Conservation (phyloP, 306 rosid species). For the Cicer chorassanicum region DNA sequence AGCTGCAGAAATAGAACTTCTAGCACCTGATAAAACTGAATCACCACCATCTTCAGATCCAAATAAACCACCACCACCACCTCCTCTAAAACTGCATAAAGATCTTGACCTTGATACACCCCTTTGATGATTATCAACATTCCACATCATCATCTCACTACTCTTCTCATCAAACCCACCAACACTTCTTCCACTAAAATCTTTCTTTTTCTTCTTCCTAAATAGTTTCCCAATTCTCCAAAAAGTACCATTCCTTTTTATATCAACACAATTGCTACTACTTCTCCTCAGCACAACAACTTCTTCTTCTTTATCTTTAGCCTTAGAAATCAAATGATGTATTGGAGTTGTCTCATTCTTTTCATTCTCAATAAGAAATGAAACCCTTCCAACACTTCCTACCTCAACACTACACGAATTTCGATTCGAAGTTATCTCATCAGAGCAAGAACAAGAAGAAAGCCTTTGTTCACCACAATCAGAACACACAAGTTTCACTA, state of each 20-base stretch:
- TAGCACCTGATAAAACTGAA: conserved; percentile 70
- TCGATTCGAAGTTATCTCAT: conserved; percentile 79
- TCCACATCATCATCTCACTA: conserved; percentile 57
- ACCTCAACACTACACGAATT: conserved; percentile 87
- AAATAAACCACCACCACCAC: conserved; percentile 47
- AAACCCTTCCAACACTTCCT: conserved; percentile 91
- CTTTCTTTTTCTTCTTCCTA: conserved; percentile 75
- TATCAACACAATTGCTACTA: conserved; percentile 77
- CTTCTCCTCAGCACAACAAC: conserved; percentile 64
- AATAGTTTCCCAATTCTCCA: conserved; percentile 83
- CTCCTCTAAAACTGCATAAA: conserved; percentile 84
- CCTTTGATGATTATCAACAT: conserved; percentile 54
- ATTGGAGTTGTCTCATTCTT: conserved; percentile 46
- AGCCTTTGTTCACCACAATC: conserved; percentile 99
- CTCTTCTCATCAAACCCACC: conserved; percentile 74
- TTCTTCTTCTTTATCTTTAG: conserved; percentile 51
- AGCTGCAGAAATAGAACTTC: conserved; percentile 95
- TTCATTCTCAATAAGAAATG: conserved; percentile 89
- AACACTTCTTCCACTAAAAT: conserved; percentile 68
- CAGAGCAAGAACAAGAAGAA: conserved; percentile 98
- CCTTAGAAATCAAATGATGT: conserved; percentile 46
- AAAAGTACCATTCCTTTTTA: conserved; percentile 64
- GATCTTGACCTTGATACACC: conserved; percentile 94
- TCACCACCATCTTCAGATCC: conserved; percentile 92
- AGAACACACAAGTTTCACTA: conserved; percentile 81